These are phyloP conservation scores for Eimeria praecox DNA, from an alignment of 169 alveolate genomes.

Conservation along the genomic window DNA sequence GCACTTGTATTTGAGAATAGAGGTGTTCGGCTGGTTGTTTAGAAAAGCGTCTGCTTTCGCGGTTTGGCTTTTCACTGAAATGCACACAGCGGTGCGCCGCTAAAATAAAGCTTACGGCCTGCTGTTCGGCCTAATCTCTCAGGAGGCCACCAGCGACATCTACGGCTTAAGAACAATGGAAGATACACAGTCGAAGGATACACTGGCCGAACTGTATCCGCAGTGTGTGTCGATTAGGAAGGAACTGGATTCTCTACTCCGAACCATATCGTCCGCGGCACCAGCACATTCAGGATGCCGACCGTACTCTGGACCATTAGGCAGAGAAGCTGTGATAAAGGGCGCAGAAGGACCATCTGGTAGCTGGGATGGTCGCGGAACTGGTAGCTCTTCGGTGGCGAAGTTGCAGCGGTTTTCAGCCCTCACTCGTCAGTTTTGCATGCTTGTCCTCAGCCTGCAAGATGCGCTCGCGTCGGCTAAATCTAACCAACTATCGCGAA, in stretches of 20 bases:
- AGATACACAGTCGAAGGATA: neutral
- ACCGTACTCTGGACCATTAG: neutral
- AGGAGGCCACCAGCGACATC: neutral
- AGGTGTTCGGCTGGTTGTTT: neutral
- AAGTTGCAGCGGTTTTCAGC: slow-evolving; percentile 75
- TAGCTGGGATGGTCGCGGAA: slow-evolving; percentile 16
- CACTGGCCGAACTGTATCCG: slow-evolving; percentile 46
- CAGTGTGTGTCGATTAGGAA: slow-evolving; percentile 64
- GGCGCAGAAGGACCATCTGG: neutral
- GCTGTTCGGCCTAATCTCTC: neutral
- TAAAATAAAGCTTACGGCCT: neutral
- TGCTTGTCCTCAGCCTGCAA: slow-evolving; percentile 51
- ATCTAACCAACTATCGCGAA: slow-evolving; percentile 3
- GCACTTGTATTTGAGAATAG: neutral
- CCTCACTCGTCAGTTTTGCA: slow-evolving; percentile 74
- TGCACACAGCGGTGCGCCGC: slow-evolving; percentile 31
- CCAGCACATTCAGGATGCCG: neutral
- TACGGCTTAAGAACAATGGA: slow-evolving; percentile 44
- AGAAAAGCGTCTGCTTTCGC: neutral
- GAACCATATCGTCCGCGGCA: slow-evolving; percentile 21
- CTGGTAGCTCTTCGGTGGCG: slow-evolving; percentile 13
- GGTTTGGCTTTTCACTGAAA: neutral
- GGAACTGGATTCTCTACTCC: slow-evolving; percentile 64
- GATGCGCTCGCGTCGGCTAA: slow-evolving; percentile 60
- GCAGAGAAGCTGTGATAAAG: neutral